These are phyloP conservation scores for Prunus mira DNA, from an alignment of 306 rosid species.

Conservation along the genomic window DNA sequence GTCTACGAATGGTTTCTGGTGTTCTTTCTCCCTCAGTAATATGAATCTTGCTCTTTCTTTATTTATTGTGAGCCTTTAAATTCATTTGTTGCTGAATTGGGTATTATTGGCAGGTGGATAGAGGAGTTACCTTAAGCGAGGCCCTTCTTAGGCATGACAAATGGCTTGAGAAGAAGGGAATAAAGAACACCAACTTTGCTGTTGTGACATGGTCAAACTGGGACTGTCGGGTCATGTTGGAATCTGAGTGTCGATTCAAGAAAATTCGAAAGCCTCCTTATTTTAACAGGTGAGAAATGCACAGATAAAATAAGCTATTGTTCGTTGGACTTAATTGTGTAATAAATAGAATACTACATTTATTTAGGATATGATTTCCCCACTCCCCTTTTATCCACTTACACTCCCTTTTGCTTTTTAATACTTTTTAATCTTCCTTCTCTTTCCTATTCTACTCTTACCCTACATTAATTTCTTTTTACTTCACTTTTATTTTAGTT, in stretches of 20 bases:
- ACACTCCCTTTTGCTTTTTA: too few relatives aligned
- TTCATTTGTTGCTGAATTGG: slow-evolving; percentile 14
- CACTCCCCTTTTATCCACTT: too few relatives aligned
- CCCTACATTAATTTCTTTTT: too few relatives aligned
- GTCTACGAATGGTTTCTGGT: not conserved
- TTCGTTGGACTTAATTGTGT: slow-evolving; percentile 3
- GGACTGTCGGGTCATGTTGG: slow-evolving; percentile 95
- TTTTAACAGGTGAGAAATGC: slow-evolving; percentile 67
- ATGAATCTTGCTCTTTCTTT: not conserved
- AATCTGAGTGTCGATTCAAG: slow-evolving; percentile 91
- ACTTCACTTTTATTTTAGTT: too few relatives aligned
- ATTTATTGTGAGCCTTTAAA: slow-evolving; percentile 10
- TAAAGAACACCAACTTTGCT: slow-evolving; percentile 79
- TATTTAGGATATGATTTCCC: not conserved
- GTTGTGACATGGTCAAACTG: slow-evolving; percentile 97
- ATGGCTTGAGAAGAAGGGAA: slow-evolving; percentile 94
- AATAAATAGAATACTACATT: slow-evolving; percentile 7
- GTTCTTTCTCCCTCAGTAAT: not conserved
- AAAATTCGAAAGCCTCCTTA: slow-evolving; percentile 89
- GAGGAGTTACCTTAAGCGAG: slow-evolving; percentile 81
- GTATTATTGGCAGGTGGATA: slow-evolving; percentile 69
- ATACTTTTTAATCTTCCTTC: too few relatives aligned
- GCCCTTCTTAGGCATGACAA: slow-evolving; percentile 93
- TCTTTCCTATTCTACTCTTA: too few relatives aligned
- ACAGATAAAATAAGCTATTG: not conserved